These are phyloP conservation scores for Phyllosticta paracitricarpa DNA, from an alignment of 2,329 filamentous ascomycete species.

Conservation along the genomic window DNA sequence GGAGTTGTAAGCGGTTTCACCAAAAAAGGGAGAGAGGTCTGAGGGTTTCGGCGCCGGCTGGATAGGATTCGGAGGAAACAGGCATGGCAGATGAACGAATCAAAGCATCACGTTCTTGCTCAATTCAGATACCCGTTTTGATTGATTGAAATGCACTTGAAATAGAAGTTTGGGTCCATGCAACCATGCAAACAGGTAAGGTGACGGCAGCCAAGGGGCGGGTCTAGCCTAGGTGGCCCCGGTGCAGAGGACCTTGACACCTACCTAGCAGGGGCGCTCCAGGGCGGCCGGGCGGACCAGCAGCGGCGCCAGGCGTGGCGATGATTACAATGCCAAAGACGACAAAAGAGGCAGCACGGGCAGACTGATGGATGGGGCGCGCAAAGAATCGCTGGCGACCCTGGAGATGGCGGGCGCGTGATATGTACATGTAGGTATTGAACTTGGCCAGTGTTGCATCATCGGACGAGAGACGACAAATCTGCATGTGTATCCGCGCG, in stretches of 20 bases:
- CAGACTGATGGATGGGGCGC: no score
- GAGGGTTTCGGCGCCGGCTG: conserved; percentile 6
- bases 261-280: not conserved
- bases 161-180: not conserved
- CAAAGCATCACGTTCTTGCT: conserved; percentile 8
- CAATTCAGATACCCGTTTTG: conserved; percentile 11
- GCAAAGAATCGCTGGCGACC: not conserved
- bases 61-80: conserved; percentile 8
- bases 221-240: not conserved
- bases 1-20: conserved; percentile 1
- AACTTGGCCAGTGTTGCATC: not conserved
- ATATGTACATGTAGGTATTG: no score
- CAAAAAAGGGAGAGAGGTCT: conserved; percentile 4
- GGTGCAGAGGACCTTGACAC: not conserved
- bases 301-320: not conserved
- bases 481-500: not conserved
- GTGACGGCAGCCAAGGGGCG: conserved; percentile 1
- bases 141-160: conserved; percentile 7
- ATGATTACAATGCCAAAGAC: not conserved
- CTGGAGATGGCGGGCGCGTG: not conserved
- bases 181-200: not conserved
- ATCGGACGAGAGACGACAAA: not conserved
- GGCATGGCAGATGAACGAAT: conserved; percentile 9
- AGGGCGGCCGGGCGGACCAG: not conserved
- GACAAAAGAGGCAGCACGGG: no score